Evolutionary conservation across 2,329 filamentous ascomycete genomes (phyloP), one percentile per base, ranked within the genome.

Genomic region (Trichophyton schoenleinii): DNA sequence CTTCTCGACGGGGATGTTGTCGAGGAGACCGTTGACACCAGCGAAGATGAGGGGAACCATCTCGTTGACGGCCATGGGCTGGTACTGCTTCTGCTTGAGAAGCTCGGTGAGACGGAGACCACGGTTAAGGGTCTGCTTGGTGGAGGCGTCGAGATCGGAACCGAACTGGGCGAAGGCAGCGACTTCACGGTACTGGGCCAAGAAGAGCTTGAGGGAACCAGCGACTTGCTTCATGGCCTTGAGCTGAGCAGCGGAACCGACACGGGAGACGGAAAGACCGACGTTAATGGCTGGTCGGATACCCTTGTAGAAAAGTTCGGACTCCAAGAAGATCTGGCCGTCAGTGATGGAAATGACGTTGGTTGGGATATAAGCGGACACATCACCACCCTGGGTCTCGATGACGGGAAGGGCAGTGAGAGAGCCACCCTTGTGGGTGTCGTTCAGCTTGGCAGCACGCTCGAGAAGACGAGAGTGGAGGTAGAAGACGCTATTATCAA

Each of bases 201-300:
- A 89, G 91, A 97, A 99, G 72, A 99, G 91, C 87, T 99, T 99
- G 76, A 99, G 84, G 70, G 92, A 97, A 86, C 94, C 94, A 74
- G 94, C 94, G 72, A 99, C 94, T 85, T 99, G 94, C 87, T 99
- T 99, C 94, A 99, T 99, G 81, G 94, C 91, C 89, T 97, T 99
- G 79, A 97, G 86, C 86, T 99, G 94, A 77, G 94, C 94, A 78
- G 94, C 90, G 75, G 94, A 99, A 78, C 94, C 94, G 87, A 99
- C 94, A 89, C 94, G 94, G 71, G 94, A 99, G 72, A 99, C 94
- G 73, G 94, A 99, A 72, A 99, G 89, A 94, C 94, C 94, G 88
- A 99, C 94, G 86, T 99, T 99, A 80, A 99, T 99, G 82, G 94
- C 94, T 73, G 94, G 94, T 76, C 94, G 92, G 80, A 99, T 82